A percentile compares a stretch with the other conserved stretches of the same genome.
Conservation (phyloP, 352 stramenopile genomes). For the Pythium brassicae region DNA sequence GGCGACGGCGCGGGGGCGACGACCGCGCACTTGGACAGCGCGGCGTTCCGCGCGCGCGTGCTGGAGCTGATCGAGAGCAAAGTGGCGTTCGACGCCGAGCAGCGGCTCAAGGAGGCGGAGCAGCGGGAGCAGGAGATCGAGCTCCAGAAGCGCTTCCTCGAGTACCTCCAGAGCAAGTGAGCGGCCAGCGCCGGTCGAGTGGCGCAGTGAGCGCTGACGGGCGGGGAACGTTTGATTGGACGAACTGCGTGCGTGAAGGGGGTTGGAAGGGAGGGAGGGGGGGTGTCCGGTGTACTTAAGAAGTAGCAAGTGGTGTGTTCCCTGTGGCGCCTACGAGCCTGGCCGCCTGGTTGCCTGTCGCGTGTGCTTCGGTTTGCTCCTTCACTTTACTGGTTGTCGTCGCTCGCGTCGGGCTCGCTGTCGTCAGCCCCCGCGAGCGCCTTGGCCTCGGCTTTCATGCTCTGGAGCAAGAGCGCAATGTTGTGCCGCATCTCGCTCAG, state of each 20-base stretch:
- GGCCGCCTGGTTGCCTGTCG: not conserved
- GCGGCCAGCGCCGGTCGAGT: no score
- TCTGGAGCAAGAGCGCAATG: slow-evolving; percentile 54
- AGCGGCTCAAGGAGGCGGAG: slow-evolving; percentile 69
- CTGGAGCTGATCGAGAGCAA: slow-evolving; percentile 78
- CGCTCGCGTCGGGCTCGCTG: not conserved
- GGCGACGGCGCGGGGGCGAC: no score
- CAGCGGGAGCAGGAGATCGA: slow-evolving; percentile 78
- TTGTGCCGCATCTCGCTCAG: slow-evolving; percentile 60
- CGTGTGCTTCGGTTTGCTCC: no score
- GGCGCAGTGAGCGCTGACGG: no score
- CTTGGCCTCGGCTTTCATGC: slow-evolving; percentile 55
- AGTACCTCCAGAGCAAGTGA: slow-evolving; percentile 80
- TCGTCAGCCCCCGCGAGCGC: slow-evolving; percentile 15
- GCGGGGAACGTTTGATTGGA: no score
- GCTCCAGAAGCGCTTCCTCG: slow-evolving; percentile 75
- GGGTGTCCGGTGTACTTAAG: not conserved
- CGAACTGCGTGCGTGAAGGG: no score
- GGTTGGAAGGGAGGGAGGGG: not conserved
- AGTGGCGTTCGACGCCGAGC: slow-evolving; percentile 81
- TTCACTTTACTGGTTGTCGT: slow-evolving; percentile 13
- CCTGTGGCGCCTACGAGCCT: not conserved
- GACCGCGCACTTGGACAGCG: slow-evolving; percentile 20
- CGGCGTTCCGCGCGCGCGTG: slow-evolving; percentile 55
- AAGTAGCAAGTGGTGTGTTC: not conserved